Evolutionary conservation across 108 stramenopile genomes (phyloP), one percentile per base, ranked within the genome.

Genomic region (Pelagomonas calceolata): DNA sequence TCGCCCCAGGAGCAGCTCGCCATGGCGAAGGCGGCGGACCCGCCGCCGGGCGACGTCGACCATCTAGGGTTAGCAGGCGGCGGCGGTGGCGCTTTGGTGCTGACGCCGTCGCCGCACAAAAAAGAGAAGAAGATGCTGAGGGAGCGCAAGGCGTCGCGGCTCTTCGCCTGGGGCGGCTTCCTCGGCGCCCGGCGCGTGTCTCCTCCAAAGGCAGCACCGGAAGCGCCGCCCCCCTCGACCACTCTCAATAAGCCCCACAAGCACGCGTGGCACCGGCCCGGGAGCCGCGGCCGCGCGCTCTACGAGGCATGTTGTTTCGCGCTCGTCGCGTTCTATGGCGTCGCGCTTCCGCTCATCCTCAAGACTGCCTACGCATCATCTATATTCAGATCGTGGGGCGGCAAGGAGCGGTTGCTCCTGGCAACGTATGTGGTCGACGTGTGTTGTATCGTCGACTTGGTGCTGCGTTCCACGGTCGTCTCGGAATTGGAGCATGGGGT

Each of bases 401-500:
- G 21, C 21, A 60, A 67, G 36, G 71, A 67, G 34, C 34, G 64
- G 32, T 44, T 73, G 33, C 63, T 83, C 30, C 65, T n/a, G 33
- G 39, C 76, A 32, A 70, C 69, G 0, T 83, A 83, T 51, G 36
- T 66, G 0, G 70, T 78, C 37, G 82, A 83, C 68, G 18, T 75
- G 7, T 73, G 74, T 36, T 80, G 80, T 36, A 12, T 69, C 29
- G 71, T 73, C 5, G 79, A 83, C 63, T 29, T 73, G 0, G 31
- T 77, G 21, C 64, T 83, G 33, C 51, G 73, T 26, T 66, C 37
- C 34, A 77, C 75, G n/a, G 78, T 69, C 66, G 77, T 83, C 66
- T 70, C 80, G 71, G 74, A 73, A 37, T n/a, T 73, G n/a, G 76
- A 82, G 10, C 68, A 74, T 34, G 82, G 78, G 21, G 33, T 82